Base-by-base conservation (phyloP, 2,329 filamentous ascomycete genomes). In the Endoconidiophora laricicola region DNA sequence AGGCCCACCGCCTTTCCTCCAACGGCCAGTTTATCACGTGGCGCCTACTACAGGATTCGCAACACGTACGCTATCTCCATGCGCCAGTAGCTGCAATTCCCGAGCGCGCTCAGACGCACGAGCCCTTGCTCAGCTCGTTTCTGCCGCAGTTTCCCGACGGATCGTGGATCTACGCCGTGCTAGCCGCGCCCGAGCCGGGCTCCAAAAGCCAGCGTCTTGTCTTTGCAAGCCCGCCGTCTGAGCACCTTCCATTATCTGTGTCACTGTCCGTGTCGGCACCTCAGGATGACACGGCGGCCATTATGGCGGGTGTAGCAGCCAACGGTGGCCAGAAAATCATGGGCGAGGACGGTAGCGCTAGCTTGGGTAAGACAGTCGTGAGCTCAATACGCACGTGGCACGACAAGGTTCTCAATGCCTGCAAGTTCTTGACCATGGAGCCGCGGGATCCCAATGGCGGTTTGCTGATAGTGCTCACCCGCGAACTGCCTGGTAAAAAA, bases 1-100 rank as follows among this genome's bases (percentile, higher is more conserved):
- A 49, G 36, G 39, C 47, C 47, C 22, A 49, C 47, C 39, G 39
- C 24, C 40, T 49, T 26, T 49, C 47, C 16, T 40, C 40, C 40
- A 39, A 49, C 39, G 24, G 10, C 26, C 29, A 43, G 6, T 22
- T 18, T 9, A 49, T 49, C 23, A 49, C 47, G 20, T 49, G 40
- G 39, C 47, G 47, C 47, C 33, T 49, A 16, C 40, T 49, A 16
- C 40, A 49, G 26, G 10, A 29, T 6, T 29, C 26, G 26, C 6
- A 29, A 10, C 26, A 29, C 26, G 26, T 29, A 6, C 26, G 26
- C 26, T 29, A 29, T 29, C 26, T 29, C 26, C 6, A 29, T 29
- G 26, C 26, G 26, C 26, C 26, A 7, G 26, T 29, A 29, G 26
- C 26, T 29, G 26, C 26, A 10, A 29, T 29, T 10, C 48, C 48